phyloP scores from a whole-genome alignment of 140 eudicot species.

The Anethum foeniculum region DNA sequence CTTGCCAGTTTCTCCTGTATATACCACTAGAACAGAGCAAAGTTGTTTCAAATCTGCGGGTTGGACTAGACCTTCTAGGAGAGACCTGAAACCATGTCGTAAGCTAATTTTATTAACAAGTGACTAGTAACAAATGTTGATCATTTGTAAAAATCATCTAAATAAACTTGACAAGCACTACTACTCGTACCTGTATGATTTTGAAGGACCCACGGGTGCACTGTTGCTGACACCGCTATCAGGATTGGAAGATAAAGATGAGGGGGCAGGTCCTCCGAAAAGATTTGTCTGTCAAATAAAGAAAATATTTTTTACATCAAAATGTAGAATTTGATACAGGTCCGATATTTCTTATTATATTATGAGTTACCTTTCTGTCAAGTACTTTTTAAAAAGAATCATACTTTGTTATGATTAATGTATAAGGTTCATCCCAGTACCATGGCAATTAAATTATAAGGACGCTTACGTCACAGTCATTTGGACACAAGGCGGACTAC shows the following conservation, averaged over 20 bases:
- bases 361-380: neutral
- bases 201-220: constrained; percentile 57
- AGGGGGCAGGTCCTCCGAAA: constrained; percentile 37
- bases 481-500: neutral
- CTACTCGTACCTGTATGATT: constrained; percentile 55
- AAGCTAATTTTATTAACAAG: constrained; percentile 21
- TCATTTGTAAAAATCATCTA: neutral
- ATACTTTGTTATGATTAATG: neutral
- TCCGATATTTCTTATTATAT: neutral
- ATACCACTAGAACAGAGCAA: constrained; percentile 76
- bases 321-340: neutral
- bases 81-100: constrained; percentile 54
- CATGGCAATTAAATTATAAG: neutral
- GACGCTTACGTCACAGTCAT: neutral
- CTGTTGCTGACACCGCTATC: constrained; percentile 41
- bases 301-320: neutral
- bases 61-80: constrained; percentile 71
- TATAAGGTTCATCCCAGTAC: neutral
- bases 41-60: constrained; percentile 83
- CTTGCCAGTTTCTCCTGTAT: constrained; percentile 74
- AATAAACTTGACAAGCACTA: neutral
- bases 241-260: constrained; percentile 46
- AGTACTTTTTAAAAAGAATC: neutral
- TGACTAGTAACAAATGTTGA: neutral
- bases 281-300: constrained; percentile 40